phyloP scores from a whole-genome alignment of 805 yeast genomes.

The Candida bentonensis region DNA sequence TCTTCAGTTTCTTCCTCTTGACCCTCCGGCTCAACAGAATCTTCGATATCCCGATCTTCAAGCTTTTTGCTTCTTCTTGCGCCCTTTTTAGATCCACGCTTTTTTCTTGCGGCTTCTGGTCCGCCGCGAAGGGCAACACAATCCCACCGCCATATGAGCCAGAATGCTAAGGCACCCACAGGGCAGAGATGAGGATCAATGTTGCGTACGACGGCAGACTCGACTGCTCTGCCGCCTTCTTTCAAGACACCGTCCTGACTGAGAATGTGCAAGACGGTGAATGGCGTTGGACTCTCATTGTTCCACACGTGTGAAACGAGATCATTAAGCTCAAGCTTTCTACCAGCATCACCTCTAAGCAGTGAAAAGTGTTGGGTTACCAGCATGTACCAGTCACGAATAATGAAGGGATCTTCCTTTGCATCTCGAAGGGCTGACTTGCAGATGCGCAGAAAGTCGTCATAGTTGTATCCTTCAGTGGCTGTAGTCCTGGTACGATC shows the following conservation, averaged over 20 bases:
- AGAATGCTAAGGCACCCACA: not conserved
- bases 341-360: not conserved
- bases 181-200: constrained; percentile 1
- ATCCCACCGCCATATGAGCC: not conserved
- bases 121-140: not conserved
- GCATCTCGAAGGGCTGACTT: not conserved
- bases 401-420: not conserved
- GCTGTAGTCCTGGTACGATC: not conserved
- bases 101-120: not conserved
- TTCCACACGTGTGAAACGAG: not conserved
- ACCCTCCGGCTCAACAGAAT: not conserved
- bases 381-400: constrained; percentile 1
- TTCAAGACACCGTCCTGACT: constrained; percentile 1
- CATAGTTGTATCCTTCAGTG: not conserved
- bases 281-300: not conserved
- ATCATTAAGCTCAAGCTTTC: not conserved
- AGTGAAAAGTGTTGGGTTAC: constrained; percentile 1
- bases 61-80: not conserved
- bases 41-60: not conserved
- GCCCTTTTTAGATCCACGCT: not conserved
- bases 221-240: constrained; percentile 1
- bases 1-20: not conserved
- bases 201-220: not conserved
- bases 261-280: not conserved
- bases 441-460: not conserved